Evolutionary conservation across 2,329 filamentous ascomycete species (phyloP).

Genomic region (Alternaria brassicicola): DNA sequence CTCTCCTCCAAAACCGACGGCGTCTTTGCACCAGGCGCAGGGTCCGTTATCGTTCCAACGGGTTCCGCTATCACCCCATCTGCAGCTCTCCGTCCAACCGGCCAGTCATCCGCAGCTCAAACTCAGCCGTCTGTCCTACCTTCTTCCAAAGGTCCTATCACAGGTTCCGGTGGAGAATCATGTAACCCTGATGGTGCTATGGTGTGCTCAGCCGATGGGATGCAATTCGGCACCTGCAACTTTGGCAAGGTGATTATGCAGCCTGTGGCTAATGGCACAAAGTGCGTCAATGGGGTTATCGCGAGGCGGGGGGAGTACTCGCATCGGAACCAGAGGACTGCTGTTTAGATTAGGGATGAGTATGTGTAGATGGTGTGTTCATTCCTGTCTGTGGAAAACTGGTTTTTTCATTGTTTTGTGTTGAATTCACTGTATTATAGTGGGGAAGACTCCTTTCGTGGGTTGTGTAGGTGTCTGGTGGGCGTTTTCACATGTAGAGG

Average conservation of each 20-base stretch:
- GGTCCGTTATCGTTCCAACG: background rate
- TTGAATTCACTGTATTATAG: background rate
- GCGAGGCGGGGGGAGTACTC: conserved; percentile 29
- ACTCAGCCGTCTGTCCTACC: background rate
- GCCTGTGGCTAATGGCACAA: conserved; percentile 51
- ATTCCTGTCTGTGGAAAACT: too few relatives aligned
- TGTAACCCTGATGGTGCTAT: conserved; percentile 46
- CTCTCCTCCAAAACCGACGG: conserved; percentile 1
- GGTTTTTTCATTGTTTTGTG: background rate
- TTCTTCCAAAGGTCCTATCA: background rate
- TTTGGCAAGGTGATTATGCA: conserved; percentile 48
- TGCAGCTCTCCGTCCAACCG: background rate
- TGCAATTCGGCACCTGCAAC: conserved; percentile 51
- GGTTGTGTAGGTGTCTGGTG: too few relatives aligned
- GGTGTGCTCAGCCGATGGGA: conserved; percentile 47
- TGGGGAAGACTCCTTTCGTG: background rate
- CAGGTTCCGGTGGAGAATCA: conserved; percentile 8
- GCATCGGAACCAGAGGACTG: conserved; percentile 13
- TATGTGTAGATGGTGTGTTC: background rate
- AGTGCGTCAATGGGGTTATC: conserved; percentile 49
- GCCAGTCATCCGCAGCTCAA: background rate
- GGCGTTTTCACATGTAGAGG: background rate
- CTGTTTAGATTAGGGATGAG: background rate
- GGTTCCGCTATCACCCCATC: background rate
- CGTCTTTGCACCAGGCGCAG: background rate